These are phyloP conservation scores for Bondarzewia mesenterica DNA, from an alignment of 1,284 basidiomycete genomes.

Conservation along the genomic window DNA sequence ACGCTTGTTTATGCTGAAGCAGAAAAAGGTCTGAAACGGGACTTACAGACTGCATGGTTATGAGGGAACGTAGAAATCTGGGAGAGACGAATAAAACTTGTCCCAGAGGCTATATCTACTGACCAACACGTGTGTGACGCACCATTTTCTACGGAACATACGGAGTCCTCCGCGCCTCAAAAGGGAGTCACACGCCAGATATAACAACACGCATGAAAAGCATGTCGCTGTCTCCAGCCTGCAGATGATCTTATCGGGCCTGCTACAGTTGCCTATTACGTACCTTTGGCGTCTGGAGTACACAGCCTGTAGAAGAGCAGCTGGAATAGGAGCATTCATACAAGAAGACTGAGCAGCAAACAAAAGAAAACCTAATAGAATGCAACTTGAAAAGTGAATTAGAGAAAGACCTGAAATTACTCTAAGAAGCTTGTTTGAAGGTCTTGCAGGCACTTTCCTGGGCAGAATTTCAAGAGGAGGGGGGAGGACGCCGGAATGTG, in stretches of 20 bases:
- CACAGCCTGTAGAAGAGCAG: no score
- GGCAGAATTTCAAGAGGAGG: no score
- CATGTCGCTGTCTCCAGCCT: slow-evolving; percentile 7
- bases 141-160: slow-evolving; percentile 1
- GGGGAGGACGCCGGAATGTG: no score
- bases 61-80: background rate
- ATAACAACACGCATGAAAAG: slow-evolving; percentile 6
- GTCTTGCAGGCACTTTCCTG: no score
- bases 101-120: slow-evolving; percentile 1
- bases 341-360: no score
- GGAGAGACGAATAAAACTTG: background rate
- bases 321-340: background rate
- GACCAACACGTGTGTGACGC: slow-evolving; percentile 3
- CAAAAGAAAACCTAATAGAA: no score
- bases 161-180: background rate
- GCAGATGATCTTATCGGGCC: slow-evolving; percentile 8
- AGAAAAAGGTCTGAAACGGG: background rate
- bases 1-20: no score
- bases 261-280: slow-evolving; percentile 6
- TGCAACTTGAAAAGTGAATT: no score
- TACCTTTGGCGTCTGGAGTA: no score
- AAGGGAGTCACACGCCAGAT: background rate
- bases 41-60: slow-evolving; percentile 1
- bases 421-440: no score
- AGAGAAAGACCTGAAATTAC: no score